phyloP scores from a whole-genome alignment of 495 filamentous ascomycete species.

The Durotheca rogersii region DNA sequence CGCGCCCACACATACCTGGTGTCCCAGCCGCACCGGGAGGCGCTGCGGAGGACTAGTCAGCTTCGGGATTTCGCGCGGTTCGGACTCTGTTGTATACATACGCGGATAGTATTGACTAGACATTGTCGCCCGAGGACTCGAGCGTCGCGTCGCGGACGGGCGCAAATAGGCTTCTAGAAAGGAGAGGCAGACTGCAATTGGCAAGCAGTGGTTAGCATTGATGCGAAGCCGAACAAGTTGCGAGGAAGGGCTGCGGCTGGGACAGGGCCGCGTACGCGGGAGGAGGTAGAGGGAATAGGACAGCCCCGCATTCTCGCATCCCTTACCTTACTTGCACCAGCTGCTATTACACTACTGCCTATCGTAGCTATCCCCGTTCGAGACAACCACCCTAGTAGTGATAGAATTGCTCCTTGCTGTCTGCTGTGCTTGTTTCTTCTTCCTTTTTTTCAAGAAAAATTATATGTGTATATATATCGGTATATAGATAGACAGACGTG shows the following conservation, averaged over 20 bases:
- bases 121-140: constrained; percentile 16
- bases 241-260: background rate
- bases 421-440: too few relatives aligned
- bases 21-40: constrained; percentile 29
- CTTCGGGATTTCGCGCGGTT: background rate
- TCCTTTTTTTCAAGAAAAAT: too few relatives aligned
- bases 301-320: constrained; percentile 16
- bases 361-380: too few relatives aligned
- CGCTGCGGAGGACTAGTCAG: constrained; percentile 17
- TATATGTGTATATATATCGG: too few relatives aligned
- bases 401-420: too few relatives aligned
- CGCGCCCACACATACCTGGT: constrained; percentile 22
- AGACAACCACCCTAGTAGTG: too few relatives aligned
- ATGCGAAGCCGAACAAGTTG: background rate
- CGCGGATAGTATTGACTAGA: constrained; percentile 34
- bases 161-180: background rate
- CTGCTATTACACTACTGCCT: too few relatives aligned
- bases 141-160: background rate
- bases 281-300: constrained; percentile 8
- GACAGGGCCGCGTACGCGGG: constrained; percentile 1
- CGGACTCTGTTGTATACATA: constrained; percentile 10
- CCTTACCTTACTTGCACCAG: too few relatives aligned
- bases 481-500: too few relatives aligned
- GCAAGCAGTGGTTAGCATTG: background rate
- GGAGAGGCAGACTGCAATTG: background rate